phyloP scores from a whole-genome alignment of 2,329 filamentous ascomycete genomes.

The Dothistroma pini region DNA sequence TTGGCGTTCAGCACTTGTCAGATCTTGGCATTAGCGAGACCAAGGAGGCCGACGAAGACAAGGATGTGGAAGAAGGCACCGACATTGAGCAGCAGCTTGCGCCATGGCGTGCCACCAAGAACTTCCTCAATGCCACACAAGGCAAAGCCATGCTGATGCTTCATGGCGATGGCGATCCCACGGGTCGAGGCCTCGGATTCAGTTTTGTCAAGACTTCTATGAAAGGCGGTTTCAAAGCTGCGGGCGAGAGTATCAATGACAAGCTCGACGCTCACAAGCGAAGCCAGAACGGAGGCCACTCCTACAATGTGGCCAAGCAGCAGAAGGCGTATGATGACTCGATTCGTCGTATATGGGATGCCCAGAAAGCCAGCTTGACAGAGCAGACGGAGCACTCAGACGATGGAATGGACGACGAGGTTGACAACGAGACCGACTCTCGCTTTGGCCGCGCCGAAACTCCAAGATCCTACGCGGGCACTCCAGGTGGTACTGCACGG shows the following conservation, averaged over 20 bases:
- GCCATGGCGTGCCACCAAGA: conserved; percentile 95
- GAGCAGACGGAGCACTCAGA: conserved; percentile 73
- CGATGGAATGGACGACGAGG: conserved; percentile 61
- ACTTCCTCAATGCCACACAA: conserved; percentile 88
- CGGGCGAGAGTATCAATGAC: conserved; percentile 83
- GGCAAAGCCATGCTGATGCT: conserved; percentile 96
- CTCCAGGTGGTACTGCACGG: conserved; percentile 50
- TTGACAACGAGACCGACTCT: conserved; percentile 45
- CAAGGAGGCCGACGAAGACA: conserved; percentile 59
- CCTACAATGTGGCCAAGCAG: conserved; percentile 95
- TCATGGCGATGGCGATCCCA: conserved; percentile 91
- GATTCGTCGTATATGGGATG: conserved; percentile 88
- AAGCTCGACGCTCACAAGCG: conserved; percentile 74
- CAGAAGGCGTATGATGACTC: conserved; percentile 88
- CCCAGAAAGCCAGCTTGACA: conserved; percentile 74
- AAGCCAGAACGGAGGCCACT: conserved; percentile 75
- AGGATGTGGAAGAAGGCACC: conserved; percentile 62
- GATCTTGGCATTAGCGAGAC: conserved; percentile 80
- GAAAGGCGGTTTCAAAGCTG: conserved; percentile 94
- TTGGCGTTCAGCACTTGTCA: conserved; percentile 83
- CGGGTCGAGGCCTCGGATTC: conserved; percentile 87
- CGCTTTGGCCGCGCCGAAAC: conserved; percentile 49
- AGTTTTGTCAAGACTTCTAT: conserved; percentile 98
- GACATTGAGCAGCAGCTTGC: conserved; percentile 84
- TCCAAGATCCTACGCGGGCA: conserved; percentile 63